These are phyloP conservation scores for Vaccinium myrtillus DNA, from an alignment of 148 eudicot genomes.

Conservation along the genomic window DNA sequence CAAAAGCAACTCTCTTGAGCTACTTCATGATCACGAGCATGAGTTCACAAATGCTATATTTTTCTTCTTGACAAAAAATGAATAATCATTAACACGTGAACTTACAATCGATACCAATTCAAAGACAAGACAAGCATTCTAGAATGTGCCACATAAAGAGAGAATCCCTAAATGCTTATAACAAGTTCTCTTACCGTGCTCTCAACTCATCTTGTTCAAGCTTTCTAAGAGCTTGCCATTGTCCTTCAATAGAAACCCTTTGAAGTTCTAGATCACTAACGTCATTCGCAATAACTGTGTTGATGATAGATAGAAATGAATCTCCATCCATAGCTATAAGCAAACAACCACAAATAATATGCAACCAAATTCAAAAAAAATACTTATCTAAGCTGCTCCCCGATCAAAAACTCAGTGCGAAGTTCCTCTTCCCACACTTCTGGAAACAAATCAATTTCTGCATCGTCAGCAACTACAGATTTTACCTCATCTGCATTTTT, in stretches of 20 bases:
- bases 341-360: background rate
- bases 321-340: conserved; percentile 25
- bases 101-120: background rate
- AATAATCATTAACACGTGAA: too few relatives aligned
- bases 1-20: background rate
- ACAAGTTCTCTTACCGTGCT: conserved; percentile 43
- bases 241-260: conserved; percentile 55
- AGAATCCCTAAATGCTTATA: background rate
- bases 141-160: background rate
- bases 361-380: background rate
- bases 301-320: conserved; percentile 17
- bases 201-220: conserved; percentile 50
- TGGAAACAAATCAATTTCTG: conserved; percentile 23
- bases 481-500: conserved; percentile 54
- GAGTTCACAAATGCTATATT: background rate
- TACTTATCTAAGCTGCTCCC: conserved; percentile 77
- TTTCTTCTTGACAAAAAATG: background rate
- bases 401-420: conserved; percentile 43
- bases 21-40: background rate
- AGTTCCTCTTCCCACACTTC: conserved; percentile 59
- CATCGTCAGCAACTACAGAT: conserved; percentile 41
- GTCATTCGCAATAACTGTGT: conserved; percentile 32
- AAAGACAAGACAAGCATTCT: background rate
- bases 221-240: conserved; percentile 49
- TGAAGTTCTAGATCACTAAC: conserved; percentile 42